Base-by-base conservation (phyloP, 2,329 filamentous ascomycete species). In the Hypoxylon sp. region DNA sequence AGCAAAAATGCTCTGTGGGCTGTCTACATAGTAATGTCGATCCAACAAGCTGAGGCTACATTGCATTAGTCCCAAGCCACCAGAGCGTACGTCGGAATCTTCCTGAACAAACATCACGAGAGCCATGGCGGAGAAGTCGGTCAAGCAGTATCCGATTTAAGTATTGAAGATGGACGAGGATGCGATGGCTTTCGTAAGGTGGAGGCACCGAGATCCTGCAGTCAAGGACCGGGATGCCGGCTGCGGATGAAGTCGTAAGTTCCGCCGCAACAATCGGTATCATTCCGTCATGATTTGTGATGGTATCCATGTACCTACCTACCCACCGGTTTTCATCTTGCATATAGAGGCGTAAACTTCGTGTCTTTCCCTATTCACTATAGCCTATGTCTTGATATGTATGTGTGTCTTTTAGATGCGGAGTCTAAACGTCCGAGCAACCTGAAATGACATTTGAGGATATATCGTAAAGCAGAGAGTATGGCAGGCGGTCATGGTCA, bases 161-260 rank as follows among this genome's bases (percentile, higher is more conserved):
- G 30, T 10, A 50, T 25, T 20, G n/a, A 25, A 31, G 25, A 31
- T 44, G 33, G 17, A 31, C 20, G 40, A 35, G 31, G 20, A 58
- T 49, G 37, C 25, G 30, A 49, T 27, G 7, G 22, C n/a, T 27
- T 57, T 53, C 3, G 31, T 7, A 54, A n/a, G 20, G 35, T 35
- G 56, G 60, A 57, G 27, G 14, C 49, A 56, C 65, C 56, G 60
- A 64, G 56, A 55, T 61, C 25, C 35, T 61, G 17, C 55, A 48
- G 49, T 22, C 13, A 27, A 37, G 17, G 27, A 51, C 31, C 56
- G 37, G 51, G 37, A 48, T 40, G 51, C 37, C 60, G 55, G 59
- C 53, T 62, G 50, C 59, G 66, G 65, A 56, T 50, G 63, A 64
- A 27, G 68, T 68, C 49, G 55, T 57, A 33, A 58, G 37, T 63